Conservation (phyloP, 257 asterid genomes). For the Cinchona pubescens region DNA sequence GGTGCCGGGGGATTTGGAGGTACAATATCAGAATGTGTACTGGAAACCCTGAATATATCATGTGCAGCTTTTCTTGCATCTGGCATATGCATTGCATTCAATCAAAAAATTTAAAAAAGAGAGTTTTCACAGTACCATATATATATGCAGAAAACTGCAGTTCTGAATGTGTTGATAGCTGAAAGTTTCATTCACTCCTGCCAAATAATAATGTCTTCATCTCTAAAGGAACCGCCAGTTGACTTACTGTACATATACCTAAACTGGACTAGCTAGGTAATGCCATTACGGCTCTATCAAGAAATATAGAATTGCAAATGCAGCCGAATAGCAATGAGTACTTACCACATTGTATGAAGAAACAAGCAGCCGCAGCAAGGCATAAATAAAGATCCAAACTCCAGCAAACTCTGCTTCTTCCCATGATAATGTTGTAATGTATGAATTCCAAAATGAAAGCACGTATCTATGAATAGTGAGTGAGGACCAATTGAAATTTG, state of each 20-base stretch:
- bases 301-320: background rate
- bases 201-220: no score
- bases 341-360: conserved; percentile 44
- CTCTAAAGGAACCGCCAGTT: no score
- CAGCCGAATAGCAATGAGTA: no score
- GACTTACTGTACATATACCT: no score
- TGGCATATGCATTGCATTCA: conserved; percentile 17
- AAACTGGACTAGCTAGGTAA: background rate
- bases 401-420: conserved; percentile 24
- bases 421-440: conserved; percentile 31
- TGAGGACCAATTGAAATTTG: background rate
- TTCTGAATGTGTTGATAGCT: background rate
- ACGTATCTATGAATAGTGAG: no score
- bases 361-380: conserved; percentile 32
- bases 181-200: no score
- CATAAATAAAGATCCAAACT: conserved; percentile 32
- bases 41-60: conserved; percentile 9
- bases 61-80: conserved; percentile 43
- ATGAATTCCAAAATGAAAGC: background rate
- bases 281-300: background rate
- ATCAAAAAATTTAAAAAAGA: no score
- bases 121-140: no score
- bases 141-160: no score
- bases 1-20: background rate
- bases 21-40: conserved; percentile 23